Evolutionary conservation across 2,329 filamentous ascomycete genomes (phyloP).

Genomic region (Microcyclospora pomicola): DNA sequence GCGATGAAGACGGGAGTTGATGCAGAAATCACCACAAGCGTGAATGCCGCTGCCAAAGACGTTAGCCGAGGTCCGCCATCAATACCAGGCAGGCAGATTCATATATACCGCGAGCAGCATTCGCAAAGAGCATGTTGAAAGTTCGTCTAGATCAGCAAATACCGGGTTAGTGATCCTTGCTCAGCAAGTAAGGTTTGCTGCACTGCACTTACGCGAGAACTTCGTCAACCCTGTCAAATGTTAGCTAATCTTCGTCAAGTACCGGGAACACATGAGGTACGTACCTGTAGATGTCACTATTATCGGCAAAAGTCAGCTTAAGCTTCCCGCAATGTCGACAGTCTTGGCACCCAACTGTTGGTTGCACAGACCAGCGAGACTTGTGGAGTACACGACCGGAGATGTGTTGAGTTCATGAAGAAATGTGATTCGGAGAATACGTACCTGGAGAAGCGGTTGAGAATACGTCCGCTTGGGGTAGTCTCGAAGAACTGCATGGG

Average conservation of each 20-base stretch:
- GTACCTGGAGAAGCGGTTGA: conserved; percentile 89
- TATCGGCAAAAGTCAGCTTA: neutral
- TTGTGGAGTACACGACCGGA: neutral
- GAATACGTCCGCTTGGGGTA: conserved; percentile 85
- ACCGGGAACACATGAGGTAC: too few species aligned
- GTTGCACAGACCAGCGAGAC: neutral
- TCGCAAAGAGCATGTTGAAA: conserved; percentile 73
- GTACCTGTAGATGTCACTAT: conserved; percentile 50
- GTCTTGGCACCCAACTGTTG: too few species aligned
- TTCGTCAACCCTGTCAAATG: conserved; percentile 55
- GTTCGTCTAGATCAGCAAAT: conserved; percentile 42
- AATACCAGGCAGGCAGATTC: conserved; percentile 4
- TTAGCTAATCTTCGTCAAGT: too few species aligned
- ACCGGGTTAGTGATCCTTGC: neutral
- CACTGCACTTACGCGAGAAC: conserved; percentile 53
- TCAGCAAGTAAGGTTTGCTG: neutral
- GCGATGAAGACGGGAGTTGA: conserved; percentile 68
- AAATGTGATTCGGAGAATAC: conserved; percentile 16
- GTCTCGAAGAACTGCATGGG: conserved; percentile 99
- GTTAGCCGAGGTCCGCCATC: conserved; percentile 1
- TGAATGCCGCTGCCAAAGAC: conserved; percentile 47
- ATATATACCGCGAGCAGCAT: conserved; percentile 34
- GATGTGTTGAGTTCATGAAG: neutral
- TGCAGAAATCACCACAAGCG: conserved; percentile 69
- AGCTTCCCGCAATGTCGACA: neutral